These are phyloP conservation scores for Alternaria metachromatica DNA, from an alignment of 2,329 filamentous ascomycete genomes.

Conservation along the genomic window DNA sequence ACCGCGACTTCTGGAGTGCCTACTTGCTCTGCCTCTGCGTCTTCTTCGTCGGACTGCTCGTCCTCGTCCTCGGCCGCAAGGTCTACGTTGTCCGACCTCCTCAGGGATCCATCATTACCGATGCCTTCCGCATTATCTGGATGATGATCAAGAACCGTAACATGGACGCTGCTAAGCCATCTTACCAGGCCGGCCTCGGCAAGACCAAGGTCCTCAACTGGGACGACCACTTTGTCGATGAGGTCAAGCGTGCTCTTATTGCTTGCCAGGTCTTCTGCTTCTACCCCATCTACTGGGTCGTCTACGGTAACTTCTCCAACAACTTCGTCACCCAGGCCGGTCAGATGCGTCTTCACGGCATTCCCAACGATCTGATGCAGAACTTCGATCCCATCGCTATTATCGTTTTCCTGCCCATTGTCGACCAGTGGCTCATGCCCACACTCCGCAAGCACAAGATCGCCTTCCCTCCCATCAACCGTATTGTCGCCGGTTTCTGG, in stretches of 20 bases:
- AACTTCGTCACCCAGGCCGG: slow-evolving; percentile 56
- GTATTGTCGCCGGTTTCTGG: slow-evolving; percentile 61
- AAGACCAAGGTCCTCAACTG: slow-evolving; percentile 57
- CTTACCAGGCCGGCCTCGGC: slow-evolving; percentile 64
- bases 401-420: slow-evolving; percentile 55
- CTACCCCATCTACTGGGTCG: slow-evolving; percentile 57
- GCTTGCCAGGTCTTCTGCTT: slow-evolving; percentile 72
- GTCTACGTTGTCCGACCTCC: slow-evolving; percentile 49
- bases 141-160: slow-evolving; percentile 63
- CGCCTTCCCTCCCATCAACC: slow-evolving; percentile 59
- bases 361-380: slow-evolving; percentile 58
- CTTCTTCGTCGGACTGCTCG: slow-evolving; percentile 68
- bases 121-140: slow-evolving; percentile 64
- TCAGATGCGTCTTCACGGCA: slow-evolving; percentile 54
- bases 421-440: slow-evolving; percentile 54
- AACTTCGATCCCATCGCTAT: slow-evolving; percentile 57
- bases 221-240: slow-evolving; percentile 75
- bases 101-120: slow-evolving; percentile 47
- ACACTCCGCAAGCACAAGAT: slow-evolving; percentile 51
- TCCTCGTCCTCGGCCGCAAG: slow-evolving; percentile 52
- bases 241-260: slow-evolving; percentile 69
- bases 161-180: slow-evolving; percentile 70
- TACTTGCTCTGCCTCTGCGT: slow-evolving; percentile 69
- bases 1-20: slow-evolving; percentile 73
- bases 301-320: slow-evolving; percentile 51